phyloP scores from a whole-genome alignment of 768 basidiomycete species.

The Nevesoporus exiguus region DNA sequence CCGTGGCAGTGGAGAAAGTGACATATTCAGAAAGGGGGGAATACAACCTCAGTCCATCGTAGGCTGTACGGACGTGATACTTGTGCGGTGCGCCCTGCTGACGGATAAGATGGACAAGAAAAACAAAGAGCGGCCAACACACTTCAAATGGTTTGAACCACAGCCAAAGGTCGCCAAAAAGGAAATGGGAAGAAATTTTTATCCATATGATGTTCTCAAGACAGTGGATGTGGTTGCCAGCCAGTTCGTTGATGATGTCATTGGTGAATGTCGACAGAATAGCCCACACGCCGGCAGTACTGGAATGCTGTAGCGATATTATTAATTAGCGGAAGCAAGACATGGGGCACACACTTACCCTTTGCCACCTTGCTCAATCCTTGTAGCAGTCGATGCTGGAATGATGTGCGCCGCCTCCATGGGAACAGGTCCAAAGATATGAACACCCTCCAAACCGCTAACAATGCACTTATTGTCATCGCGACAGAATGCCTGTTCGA shows the following conservation, averaged over 20 bases:
- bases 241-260: background rate
- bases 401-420: too few species aligned
- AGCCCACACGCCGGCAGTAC: too few species aligned
- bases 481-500: too few species aligned
- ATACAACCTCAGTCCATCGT: background rate
- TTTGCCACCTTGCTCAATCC: too few species aligned
- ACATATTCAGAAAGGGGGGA: background rate
- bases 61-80: background rate
- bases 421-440: too few species aligned
- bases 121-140: background rate
- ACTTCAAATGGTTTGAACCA: conserved; percentile 9
- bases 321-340: too few species aligned
- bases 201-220: background rate
- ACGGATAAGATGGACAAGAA: background rate
- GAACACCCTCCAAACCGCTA: too few species aligned
- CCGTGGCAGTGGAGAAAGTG: background rate
- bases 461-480: too few species aligned
- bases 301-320: too few species aligned
- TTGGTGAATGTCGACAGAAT: too few species aligned
- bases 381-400: too few species aligned
- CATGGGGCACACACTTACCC: too few species aligned
- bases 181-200: background rate
- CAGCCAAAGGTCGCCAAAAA: background rate
- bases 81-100: background rate
- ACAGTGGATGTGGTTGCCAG: background rate